Base-by-base conservation (phyloP, 768 basidiomycete genomes). In the Pleurotus pulmonarius region DNA sequence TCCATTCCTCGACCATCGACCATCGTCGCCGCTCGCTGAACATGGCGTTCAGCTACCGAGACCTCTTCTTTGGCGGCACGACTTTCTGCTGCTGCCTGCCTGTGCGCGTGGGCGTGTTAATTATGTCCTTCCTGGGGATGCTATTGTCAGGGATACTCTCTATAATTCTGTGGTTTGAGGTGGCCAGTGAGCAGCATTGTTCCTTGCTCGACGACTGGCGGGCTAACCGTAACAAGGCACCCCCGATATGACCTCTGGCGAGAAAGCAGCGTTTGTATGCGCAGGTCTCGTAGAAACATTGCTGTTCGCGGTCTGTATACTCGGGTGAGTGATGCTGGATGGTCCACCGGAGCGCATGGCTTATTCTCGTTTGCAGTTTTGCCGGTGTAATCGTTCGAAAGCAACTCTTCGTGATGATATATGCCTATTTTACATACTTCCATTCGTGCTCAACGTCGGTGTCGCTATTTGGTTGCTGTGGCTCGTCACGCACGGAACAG, bases 31-130 rank as follows among this genome's bases (percentile, higher is more conserved):
- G 29, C 29, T 34, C 29, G 29, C 11, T 34, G 29, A 44, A 26
- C 46, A 81, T 79, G 80, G 60, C 69, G 2, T 72, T 77, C 67
- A 75, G 75, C 63, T 69, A 79, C 63, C 72, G 69, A 55, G 70
- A 73, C 29, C 67, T 78, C 46, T 67, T 85, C 46, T 77, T 80
- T 46, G 78, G 76, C 24, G 77, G 81, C n/a, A 73, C 61, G 37
- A 78, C 72, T 3, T 87, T 80, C 64, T 88, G 86, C 63, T 86
- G 75, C 61, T 86, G 86, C 60, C 65, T 87, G 58, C 84, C 84
- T 25, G 83, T 86, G 5, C 78, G 86, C 56, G 55, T 81, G 4
- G 85, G 87, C 34, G 85, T 87, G 29, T 71, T 83, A 45, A 61
- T 79, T 44, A 77, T 84, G 74, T 75, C 83, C 25, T 56, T 78